phyloP scores from a whole-genome alignment of 164 flowering plant species.

The Pachysandra terminalis region DNA sequence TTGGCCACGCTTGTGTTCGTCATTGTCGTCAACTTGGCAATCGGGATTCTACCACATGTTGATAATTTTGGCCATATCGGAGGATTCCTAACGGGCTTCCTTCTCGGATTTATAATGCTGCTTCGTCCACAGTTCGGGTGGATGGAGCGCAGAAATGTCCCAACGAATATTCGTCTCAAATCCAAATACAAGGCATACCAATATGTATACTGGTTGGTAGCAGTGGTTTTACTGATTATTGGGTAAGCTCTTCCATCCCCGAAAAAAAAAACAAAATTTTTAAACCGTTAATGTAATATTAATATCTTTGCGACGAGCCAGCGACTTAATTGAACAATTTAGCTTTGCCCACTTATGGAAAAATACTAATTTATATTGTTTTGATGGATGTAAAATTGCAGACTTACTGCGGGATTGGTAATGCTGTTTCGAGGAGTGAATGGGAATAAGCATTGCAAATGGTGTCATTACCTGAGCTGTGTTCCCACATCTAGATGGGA shows the following conservation, averaged over 20 bases:
- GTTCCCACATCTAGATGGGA: conserved; percentile 76
- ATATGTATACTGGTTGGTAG: conserved; percentile 48
- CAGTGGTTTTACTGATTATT: conserved; percentile 47
- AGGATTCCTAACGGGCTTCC: conserved; percentile 74
- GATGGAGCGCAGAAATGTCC: conserved; percentile 50
- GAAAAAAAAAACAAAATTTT: not conserved
- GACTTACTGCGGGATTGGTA: conserved; percentile 56
- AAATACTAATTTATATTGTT: no score
- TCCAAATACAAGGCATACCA: conserved; percentile 73
- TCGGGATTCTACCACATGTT: conserved; percentile 78
- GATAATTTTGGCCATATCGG: conserved; percentile 87
- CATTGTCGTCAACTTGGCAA: conserved; percentile 62
- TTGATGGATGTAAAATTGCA: conserved; percentile 26
- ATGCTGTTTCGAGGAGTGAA: conserved; percentile 74
- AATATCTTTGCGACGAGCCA: no score
- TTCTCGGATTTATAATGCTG: conserved; percentile 72
- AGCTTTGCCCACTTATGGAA: no score
- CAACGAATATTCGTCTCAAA: conserved; percentile 33
- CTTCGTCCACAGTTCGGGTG: conserved; percentile 79
- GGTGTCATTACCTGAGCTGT: conserved; percentile 83
- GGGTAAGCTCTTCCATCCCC: conserved; percentile 55
- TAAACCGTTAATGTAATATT: no score
- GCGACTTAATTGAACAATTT: no score
- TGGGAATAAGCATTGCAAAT: conserved; percentile 63
- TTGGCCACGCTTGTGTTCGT: conserved; percentile 59